Evolutionary conservation across 2,329 filamentous ascomycete species (phyloP), one percentile per base, ranked within the genome.

Genomic region (Cladosporium cucumerinum): DNA sequence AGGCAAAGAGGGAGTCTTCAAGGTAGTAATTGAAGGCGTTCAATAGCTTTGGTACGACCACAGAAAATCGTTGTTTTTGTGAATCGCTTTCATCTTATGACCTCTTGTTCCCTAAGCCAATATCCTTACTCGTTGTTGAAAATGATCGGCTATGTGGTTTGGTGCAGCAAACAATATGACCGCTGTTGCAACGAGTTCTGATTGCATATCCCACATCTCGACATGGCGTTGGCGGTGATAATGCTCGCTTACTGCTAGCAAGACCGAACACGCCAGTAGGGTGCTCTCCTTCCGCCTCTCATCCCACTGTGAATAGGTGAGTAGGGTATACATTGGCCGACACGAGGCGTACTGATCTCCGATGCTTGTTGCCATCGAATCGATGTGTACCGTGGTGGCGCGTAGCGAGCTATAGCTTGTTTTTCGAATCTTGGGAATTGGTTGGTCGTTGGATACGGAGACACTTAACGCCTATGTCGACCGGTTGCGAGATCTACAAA

Each of bases 11-110:
- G 68, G 77, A 57, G 76, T 80, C 0, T 75, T 81, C 58, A 81
- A 81, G 67, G 80, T 81, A 1, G 75, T 82, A 12, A 81, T 82
- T 64, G 74, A 77, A 46, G 78, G 79, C 21, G 77, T 78, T 30
- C 68, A 71, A 28, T 70, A 70, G 59, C 23, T 14, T 21, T 21
- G 39, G 16, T 21, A 32, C 18, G 5, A 32, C 30, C 34, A 8
- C 11, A 23, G 23, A 52, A 10, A 2, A n/a, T 14, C 11, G 14
- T 34, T 14, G 34, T 36, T 39, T 36, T 18, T 16, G 34, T 39
- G 1, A 34, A 34, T 12, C 8, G 12, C 12, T 12, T 10, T 14
- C 11, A 4, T 34, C 32, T 34, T 5, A 34, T 34, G 11, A 10
- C 3, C 12, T 34, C 32, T 34, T 34, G 32, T 34, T 3, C 12